Conservation (phyloP, 2,329 filamentous ascomycete species). For the Trichoderma endophyticum region DNA sequence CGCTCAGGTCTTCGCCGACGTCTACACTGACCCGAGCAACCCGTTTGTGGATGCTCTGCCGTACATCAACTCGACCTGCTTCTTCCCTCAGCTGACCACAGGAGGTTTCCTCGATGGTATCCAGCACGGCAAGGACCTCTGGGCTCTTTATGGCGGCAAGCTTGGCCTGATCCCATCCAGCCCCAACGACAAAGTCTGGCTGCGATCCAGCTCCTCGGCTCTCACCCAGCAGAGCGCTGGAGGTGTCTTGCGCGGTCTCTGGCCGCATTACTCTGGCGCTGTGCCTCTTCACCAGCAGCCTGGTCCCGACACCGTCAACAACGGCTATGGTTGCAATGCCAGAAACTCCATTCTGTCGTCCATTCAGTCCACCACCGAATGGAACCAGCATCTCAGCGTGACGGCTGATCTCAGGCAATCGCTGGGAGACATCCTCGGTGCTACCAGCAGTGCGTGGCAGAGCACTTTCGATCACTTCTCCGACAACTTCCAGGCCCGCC, state of each 20-base stretch:
- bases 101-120: constrained; percentile 10
- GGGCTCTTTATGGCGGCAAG: neutral
- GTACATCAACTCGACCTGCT: constrained; percentile 14
- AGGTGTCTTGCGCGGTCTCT: constrained; percentile 9
- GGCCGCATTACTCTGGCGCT: neutral
- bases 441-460: constrained; percentile 6
- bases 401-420: constrained; percentile 2
- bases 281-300: constrained; percentile 7
- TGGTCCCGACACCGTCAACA: constrained; percentile 4
- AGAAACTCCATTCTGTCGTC: neutral
- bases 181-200: constrained; percentile 4
- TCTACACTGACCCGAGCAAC: constrained; percentile 9
- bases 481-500: constrained; percentile 11
- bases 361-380: neutral
- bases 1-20: neutral
- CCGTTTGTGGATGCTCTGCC: constrained; percentile 12
- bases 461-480: constrained; percentile 14
- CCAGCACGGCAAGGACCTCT: constrained; percentile 12
- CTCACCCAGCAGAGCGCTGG: constrained; percentile 13
- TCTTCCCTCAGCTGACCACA: constrained; percentile 10
- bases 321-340: neutral
- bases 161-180: neutral
- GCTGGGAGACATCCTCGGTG: neutral
- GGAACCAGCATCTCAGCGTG: constrained; percentile 8
- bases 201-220: neutral